phyloP scores from a whole-genome alignment of 768 basidiomycete species.

The Boletus pseudo-olivaceus region DNA sequence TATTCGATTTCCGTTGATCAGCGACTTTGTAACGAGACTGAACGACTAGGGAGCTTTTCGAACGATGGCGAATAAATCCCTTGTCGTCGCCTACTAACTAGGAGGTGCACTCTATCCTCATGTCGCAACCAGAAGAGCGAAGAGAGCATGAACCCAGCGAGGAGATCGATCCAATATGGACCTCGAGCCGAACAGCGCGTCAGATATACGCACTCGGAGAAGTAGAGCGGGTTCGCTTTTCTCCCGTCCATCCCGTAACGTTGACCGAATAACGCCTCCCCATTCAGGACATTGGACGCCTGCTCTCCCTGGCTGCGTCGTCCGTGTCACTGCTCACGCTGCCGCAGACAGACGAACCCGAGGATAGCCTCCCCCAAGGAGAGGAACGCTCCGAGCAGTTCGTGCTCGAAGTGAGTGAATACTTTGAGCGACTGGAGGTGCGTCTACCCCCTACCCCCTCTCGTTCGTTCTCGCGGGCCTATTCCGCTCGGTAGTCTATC shows the following conservation, averaged over 20 bases:
- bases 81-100: neutral
- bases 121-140: slow-evolving; percentile 23
- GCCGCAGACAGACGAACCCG: slow-evolving; percentile 74
- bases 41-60: neutral
- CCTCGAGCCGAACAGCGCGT: slow-evolving; percentile 72
- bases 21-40: neutral
- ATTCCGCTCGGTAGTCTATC: slow-evolving; percentile 48
- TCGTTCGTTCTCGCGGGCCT: neutral
- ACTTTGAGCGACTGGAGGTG: slow-evolving; percentile 80
- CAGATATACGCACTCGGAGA: slow-evolving; percentile 79
- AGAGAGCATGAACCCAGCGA: slow-evolving; percentile 12
- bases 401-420: slow-evolving; percentile 79
- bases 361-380: slow-evolving; percentile 69
- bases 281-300: slow-evolving; percentile 67
- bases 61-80: neutral
- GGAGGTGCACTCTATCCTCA: neutral
- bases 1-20: neutral
- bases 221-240: slow-evolving; percentile 64
- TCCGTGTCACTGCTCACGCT: slow-evolving; percentile 76
- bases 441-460: slow-evolving; percentile 22
- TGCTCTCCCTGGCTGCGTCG: slow-evolving; percentile 72
- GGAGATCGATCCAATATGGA: slow-evolving; percentile 77
- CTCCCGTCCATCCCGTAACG: neutral
- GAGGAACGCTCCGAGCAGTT: slow-evolving; percentile 85
- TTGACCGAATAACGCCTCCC: neutral